A percentile compares a stretch with the other conserved stretches of the same genome.
Evolutionary conservation across 202 grass and related monocot genomes (phyloP).

Genomic region (Musa balbisiana): DNA sequence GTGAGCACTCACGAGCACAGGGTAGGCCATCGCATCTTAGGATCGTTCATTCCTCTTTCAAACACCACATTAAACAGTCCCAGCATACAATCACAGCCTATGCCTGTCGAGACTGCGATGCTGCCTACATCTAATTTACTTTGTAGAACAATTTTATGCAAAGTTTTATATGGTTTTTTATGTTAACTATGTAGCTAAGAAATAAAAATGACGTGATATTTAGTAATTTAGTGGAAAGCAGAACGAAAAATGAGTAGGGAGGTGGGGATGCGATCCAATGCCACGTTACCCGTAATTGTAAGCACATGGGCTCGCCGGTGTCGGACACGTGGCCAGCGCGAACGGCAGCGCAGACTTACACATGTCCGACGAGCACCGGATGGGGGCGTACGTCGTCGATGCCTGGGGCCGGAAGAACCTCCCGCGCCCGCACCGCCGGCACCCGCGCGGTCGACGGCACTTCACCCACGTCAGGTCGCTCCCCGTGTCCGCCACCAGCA

Average conservation of each 20-base stretch:
- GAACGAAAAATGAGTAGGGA: neutral
- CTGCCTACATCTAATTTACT: neutral
- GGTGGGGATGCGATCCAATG: neutral
- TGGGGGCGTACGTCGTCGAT: conserved; percentile 55
- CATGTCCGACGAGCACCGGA: conserved; percentile 61
- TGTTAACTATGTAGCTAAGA: neutral
- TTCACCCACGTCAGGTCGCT: conserved; percentile 25
- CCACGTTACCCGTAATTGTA: conserved; percentile 79
- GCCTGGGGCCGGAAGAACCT: conserved; percentile 42
- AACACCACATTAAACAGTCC: too few relatives aligned
- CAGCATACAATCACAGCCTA: too few relatives aligned
- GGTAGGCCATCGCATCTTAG: too few relatives aligned
- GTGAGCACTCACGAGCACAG: too few relatives aligned
- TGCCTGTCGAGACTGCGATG: neutral
- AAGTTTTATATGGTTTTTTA: neutral
- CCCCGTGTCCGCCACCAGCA: conserved; percentile 20
- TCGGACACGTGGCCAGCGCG: conserved; percentile 63
- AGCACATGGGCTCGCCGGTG: conserved; percentile 57
- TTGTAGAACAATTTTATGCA: neutral
- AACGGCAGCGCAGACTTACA: conserved; percentile 67
- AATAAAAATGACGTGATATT: neutral
- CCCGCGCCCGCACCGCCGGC: neutral
- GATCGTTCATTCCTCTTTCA: too few relatives aligned
- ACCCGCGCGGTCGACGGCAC: neutral
- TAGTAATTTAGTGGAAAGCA: conserved; percentile 16